A percentile compares a stretch with the other conserved stretches of the same genome.
Conservation (phyloP, 1,139 yeast species). For the Debaryomyces fabryi region DNA sequence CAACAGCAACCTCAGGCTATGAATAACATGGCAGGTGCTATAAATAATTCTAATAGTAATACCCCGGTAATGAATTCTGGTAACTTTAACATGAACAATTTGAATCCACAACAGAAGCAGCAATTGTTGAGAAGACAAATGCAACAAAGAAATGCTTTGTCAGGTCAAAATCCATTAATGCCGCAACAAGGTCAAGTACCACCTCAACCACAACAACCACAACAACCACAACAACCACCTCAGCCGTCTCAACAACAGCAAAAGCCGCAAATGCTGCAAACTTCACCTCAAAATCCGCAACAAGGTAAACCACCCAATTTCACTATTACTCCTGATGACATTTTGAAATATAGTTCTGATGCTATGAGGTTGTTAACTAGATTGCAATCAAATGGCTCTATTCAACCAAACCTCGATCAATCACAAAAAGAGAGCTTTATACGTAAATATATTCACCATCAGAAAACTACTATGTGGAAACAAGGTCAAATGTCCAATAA, state of each 20-base stretch:
- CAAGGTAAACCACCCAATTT: constrained; percentile 38
- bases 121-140: constrained; percentile 38
- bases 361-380: constrained; percentile 43
- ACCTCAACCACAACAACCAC: constrained; percentile 16
- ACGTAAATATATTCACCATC: constrained; percentile 44
- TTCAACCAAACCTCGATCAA: constrained; percentile 36
- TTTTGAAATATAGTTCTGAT: constrained; percentile 43
- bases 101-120: constrained; percentile 42
- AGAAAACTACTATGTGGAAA: constrained; percentile 45
- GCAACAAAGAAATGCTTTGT: constrained; percentile 25
- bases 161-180: constrained; percentile 12
- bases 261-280: constrained; percentile 16
- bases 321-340: constrained; percentile 46
- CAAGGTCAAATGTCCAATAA: constrained; percentile 27
- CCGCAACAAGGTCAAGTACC: constrained; percentile 16
- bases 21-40: constrained; percentile 11
- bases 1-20: constrained; percentile 11
- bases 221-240: constrained; percentile 16
- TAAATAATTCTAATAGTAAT: constrained; percentile 13
- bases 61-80: constrained; percentile 18
- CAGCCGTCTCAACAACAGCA: constrained; percentile 19
- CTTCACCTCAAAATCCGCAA: constrained; percentile 12
- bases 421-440: constrained; percentile 44
- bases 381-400: constrained; percentile 43
- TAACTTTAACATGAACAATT: constrained; percentile 23